phyloP scores from a whole-genome alignment of 495 filamentous ascomycete genomes.

The Hyphodiscus hymeniophilus region DNA sequence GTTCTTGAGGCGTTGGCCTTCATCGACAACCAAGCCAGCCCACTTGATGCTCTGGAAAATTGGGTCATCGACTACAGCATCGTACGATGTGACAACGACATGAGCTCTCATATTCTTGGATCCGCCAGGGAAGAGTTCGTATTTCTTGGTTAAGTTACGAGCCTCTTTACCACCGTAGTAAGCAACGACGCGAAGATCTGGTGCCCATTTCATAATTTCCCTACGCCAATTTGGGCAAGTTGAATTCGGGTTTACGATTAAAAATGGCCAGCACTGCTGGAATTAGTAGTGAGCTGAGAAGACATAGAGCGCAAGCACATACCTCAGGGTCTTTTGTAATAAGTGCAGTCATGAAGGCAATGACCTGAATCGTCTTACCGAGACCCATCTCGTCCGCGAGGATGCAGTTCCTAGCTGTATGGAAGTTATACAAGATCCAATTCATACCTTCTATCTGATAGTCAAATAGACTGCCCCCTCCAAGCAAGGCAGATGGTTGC shows the following conservation, averaged over 20 bases:
- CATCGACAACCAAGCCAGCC: slow-evolving; percentile 87
- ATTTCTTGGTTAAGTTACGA: slow-evolving; percentile 59
- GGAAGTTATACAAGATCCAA: slow-evolving; percentile 93
- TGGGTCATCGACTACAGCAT: slow-evolving; percentile 63
- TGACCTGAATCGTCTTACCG: slow-evolving; percentile 95
- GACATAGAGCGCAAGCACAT: background rate
- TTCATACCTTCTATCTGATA: slow-evolving; percentile 94
- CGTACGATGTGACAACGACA: slow-evolving; percentile 91
- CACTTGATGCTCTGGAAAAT: slow-evolving; percentile 64
- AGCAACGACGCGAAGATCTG: slow-evolving; percentile 75
- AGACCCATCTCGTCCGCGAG: slow-evolving; percentile 98
- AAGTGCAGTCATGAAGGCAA: slow-evolving; percentile 72
- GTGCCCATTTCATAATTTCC: slow-evolving; percentile 92
- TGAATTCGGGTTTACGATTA: slow-evolving; percentile 88
- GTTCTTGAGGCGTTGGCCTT: slow-evolving; percentile 94
- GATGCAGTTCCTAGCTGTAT: slow-evolving; percentile 74
- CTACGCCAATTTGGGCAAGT: slow-evolving; percentile 96
- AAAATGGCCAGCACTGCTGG: slow-evolving; percentile 71
- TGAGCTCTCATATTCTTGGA: slow-evolving; percentile 62
- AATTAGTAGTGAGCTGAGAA: slow-evolving; percentile 7
- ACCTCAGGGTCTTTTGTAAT: slow-evolving; percentile 55
- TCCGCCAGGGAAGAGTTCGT: slow-evolving; percentile 72
- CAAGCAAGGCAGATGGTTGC: slow-evolving; percentile 66
- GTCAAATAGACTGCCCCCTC: slow-evolving; percentile 72
- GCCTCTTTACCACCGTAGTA: slow-evolving; percentile 73